Evolutionary conservation across 176 grass and related monocot species (phyloP), one percentile per base, ranked within the genome.

Genomic region (Musa schizocarpa): DNA sequence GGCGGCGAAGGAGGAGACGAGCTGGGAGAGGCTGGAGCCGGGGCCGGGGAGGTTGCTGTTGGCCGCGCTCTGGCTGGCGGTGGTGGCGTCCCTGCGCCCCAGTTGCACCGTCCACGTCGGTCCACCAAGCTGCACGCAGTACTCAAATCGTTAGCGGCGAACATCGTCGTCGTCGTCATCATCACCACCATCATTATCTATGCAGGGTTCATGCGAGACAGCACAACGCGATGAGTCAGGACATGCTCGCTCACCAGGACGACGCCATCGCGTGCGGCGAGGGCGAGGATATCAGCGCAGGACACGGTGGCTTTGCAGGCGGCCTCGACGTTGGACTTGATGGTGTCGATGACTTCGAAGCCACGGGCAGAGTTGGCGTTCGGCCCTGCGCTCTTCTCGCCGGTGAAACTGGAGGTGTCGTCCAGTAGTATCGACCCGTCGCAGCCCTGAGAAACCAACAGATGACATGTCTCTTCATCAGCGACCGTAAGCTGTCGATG

Each of bases 381-480:
- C 8, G 88, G 86, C 5, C 27, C 53, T 0, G 92, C 84, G 65
- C 74, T 85, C 84, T 92, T 96, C 86, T 96, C 92, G 0, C 92
- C 92, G 2, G 80, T 79, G 84, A 92, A 89, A 50, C 16, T 81
- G 4, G 75, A 63, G 20, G 80, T 81, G 75, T 92, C 92, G 76
- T 96, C 92, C 23, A 96, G 81, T 64, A 96, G 61, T 17, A 96
- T 71, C 49, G 88, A 88, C 25, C 77, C 89, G 81, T 96, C 92
- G 65, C 92, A 96, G 22, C 92, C 92, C 92, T 92, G n/a, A 64
- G 34, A 43, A 43, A 43, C 29, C 29, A 4, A 34, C 29, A 34
- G 29, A 34, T 34, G 29, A 43, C 34, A 5, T 24, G 24, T 43
- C 0, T 5, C 34, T 0, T 43, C 34, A 0, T 43, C 34, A 43